Percentiles rank a stretch among this genome's conserved stretches.
These are phyloP conservation scores for Aspergillus sclerotiicarbonarius DNA, from an alignment of 495 filamentous ascomycete species.

Conservation along the genomic window DNA sequence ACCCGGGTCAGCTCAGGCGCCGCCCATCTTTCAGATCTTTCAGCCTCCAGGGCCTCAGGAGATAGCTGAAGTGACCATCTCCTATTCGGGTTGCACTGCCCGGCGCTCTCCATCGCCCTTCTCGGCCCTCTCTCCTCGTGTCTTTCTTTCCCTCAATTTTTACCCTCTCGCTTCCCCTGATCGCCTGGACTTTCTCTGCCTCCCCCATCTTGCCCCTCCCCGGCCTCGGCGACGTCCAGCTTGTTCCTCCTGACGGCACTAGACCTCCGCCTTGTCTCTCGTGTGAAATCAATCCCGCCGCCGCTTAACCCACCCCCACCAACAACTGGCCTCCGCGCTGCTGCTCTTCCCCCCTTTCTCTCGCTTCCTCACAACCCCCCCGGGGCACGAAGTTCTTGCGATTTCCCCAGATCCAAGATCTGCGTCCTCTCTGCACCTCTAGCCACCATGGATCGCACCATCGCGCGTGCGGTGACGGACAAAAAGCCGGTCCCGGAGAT, in stretches of 20 bases:
- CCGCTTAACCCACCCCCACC: slow-evolving; percentile 20
- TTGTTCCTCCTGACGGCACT: slow-evolving; percentile 5
- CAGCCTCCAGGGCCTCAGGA: too few relatives aligned
- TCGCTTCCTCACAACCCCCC: slow-evolving; percentile 7
- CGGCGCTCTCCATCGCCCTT: neutral
- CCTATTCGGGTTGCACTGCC: neutral
- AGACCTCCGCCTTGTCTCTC: slow-evolving; percentile 10
- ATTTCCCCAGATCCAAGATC: slow-evolving; percentile 11
- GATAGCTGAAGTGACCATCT: slow-evolving; percentile 1
- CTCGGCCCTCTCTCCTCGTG: neutral
- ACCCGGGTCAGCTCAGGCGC: too few relatives aligned
- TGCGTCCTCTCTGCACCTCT: slow-evolving; percentile 5
- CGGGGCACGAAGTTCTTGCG: slow-evolving; percentile 16
- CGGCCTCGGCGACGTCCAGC: slow-evolving; percentile 17
- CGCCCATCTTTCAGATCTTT: too few relatives aligned
- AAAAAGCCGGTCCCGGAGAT: slow-evolving; percentile 97
- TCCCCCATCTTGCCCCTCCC: slow-evolving; percentile 3
- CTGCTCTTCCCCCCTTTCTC: slow-evolving; percentile 13
- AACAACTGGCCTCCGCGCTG: slow-evolving; percentile 17
- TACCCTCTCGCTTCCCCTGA: neutral
- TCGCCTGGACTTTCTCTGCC: neutral
- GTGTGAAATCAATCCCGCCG: slow-evolving; percentile 22
- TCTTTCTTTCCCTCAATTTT: neutral
- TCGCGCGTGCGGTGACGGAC: slow-evolving; percentile 75
- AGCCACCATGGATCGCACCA: slow-evolving; percentile 41